Base-by-base conservation (phyloP, 164 flowering plant genomes). In the Magnolia officinalis region DNA sequence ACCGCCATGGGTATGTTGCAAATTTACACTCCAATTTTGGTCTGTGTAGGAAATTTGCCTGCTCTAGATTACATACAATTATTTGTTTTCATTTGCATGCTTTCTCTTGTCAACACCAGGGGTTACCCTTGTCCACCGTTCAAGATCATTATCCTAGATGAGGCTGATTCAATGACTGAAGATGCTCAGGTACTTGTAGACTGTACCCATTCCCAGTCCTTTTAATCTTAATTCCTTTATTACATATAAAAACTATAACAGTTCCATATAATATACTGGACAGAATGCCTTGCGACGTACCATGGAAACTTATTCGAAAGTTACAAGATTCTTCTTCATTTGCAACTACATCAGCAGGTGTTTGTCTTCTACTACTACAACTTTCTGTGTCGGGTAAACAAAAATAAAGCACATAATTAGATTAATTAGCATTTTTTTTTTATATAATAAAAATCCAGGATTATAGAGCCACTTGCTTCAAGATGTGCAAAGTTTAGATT, bases 91-190 rank as follows among this genome's bases (percentile, higher is more conserved):
- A 50, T 52, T n/a, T 77, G 52, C 71, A 69, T 74, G n/a, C 8
- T 80, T 63, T 45, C 4, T 29, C 7, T 71, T 70, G 2, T 75
- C 58, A 49, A 58, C 11, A 75, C 72, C 74, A 92, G 97, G 78
- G 90, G 86, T 21, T 90, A 94, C 80, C 97, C 98, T 69, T 96
- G 98, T 75, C 99, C 98, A 7, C 92, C 98, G 7, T 96, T 78
- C 79, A 96, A 96, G 88, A 93, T 96, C 70, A 93, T 94, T 75
- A 90, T 96, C 63, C 87, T 96, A 4, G 99, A 96, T 80, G 98
- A 96, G 82, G 99, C 99, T 67, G 99, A 96, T 87, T 94, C 98
- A 67, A 96, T 96, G 99, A 96, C 99, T 50, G 98, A 96, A 88
- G 99, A 94, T 92, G 99, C 99, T 71, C 98, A 94, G 93, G 99